These are phyloP conservation scores for Chalciporus pseudorubinellus DNA, from an alignment of 768 basidiomycete species.

Conservation along the genomic window DNA sequence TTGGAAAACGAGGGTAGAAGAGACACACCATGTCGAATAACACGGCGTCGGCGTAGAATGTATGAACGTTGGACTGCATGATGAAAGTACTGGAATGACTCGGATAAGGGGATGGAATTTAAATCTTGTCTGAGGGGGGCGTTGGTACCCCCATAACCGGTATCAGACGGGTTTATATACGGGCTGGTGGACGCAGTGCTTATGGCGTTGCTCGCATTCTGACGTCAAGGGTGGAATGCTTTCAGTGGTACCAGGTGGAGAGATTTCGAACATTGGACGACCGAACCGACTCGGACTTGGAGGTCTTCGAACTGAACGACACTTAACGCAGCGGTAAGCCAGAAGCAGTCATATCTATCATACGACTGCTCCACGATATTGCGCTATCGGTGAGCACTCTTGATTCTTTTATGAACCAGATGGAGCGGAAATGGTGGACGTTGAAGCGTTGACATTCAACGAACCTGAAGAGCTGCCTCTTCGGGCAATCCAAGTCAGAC, in stretches of 20 bases:
- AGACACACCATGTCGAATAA: conserved; percentile 64
- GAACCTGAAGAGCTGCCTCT: conserved; percentile 13
- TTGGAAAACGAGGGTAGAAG: conserved; percentile 3
- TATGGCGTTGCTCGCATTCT: conserved; percentile 10
- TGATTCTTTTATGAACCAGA: background rate
- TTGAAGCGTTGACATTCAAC: background rate
- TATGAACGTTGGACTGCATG: conserved; percentile 29
- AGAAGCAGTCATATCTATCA: background rate
- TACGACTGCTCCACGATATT: too few species aligned
- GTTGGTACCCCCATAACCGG: background rate
- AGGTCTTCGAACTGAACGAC: conserved; percentile 8
- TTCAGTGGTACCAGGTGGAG: background rate
- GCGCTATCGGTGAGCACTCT: background rate
- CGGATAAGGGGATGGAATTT: conserved; percentile 3
- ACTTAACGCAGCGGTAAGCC: background rate
- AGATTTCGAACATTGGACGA: too few species aligned
- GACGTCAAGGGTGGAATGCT: conserved; percentile 32
- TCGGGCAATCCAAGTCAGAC: too few species aligned
- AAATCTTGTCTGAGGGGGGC: conserved; percentile 9
- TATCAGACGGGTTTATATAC: conserved; percentile 24
- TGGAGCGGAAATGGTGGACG: too few species aligned
- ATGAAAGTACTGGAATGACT: background rate
- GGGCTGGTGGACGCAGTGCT: background rate
- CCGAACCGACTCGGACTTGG: too few species aligned
- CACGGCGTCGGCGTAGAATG: conserved; percentile 55